phyloP scores from a whole-genome alignment of 1,284 basidiomycete species.

The Marasmius sp. region DNA sequence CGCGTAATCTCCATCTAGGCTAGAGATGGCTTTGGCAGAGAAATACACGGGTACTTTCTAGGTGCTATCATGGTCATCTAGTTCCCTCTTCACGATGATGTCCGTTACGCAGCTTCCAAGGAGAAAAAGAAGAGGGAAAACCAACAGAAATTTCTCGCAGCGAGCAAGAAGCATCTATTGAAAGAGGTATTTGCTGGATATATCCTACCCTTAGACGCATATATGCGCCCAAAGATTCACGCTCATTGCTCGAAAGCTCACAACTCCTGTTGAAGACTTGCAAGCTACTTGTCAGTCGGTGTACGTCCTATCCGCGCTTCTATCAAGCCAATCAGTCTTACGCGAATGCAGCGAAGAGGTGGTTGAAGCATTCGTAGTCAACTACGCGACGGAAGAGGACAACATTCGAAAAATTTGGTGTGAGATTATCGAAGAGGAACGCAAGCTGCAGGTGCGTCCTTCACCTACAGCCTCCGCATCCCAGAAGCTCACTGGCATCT shows the following conservation, averaged over 20 bases:
- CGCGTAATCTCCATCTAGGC: background rate
- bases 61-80: background rate
- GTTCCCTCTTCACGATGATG: background rate
- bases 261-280: background rate
- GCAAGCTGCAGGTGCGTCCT: background rate
- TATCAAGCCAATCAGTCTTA: background rate
- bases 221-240: background rate
- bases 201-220: background rate
- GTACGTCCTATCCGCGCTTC: background rate
- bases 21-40: background rate
- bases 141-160: background rate
- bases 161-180: background rate
- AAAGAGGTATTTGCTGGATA: background rate
- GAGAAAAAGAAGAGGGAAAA: background rate
- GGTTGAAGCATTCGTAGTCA: background rate
- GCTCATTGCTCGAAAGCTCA: background rate
- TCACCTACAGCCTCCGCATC: background rate
- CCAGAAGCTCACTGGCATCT: background rate
- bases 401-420: slow-evolving; percentile 1
- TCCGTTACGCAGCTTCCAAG: background rate
- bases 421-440: background rate
- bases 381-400: background rate
- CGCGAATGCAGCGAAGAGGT: background rate
- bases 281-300: background rate
- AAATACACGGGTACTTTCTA: background rate